Evolutionary conservation across 371 early-diverging fungal species (phyloP).

Genomic region (Vairimorpha necatrix): DNA sequence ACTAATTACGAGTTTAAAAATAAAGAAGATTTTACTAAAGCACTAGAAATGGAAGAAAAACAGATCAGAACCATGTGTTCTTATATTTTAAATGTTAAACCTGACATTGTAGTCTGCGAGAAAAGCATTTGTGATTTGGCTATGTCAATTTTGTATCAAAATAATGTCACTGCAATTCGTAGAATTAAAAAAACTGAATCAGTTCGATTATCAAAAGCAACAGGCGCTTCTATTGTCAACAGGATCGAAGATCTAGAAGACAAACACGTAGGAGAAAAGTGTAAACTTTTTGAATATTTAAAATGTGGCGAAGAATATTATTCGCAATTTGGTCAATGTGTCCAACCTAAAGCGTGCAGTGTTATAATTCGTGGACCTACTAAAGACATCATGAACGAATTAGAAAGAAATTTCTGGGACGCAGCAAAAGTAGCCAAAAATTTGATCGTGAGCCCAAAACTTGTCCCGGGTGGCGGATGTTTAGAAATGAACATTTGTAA

Average conservation of each 20-base stretch:
- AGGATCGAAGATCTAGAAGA: conserved; percentile 89
- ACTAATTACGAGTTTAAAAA: conserved; percentile 94
- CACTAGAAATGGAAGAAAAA: conserved; percentile 96
- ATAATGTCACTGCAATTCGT: conserved; percentile 90
- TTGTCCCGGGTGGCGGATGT: conserved; percentile 98
- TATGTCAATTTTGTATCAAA: conserved; percentile 47
- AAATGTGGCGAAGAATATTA: conserved; percentile 90
- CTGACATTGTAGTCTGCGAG: conserved; percentile 96
- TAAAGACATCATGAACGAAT: conserved; percentile 93
- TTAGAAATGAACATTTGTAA: conserved; percentile 87
- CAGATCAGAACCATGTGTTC: conserved; percentile 91
- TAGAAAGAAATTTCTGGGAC: conserved; percentile 98
- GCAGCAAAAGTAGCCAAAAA: conserved; percentile 97
- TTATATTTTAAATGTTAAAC: conserved; percentile 84
- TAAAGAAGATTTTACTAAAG: conserved; percentile 85
- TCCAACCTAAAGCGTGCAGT: conserved; percentile 94
- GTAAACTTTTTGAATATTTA: conserved; percentile 85
- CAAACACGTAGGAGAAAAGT: conserved; percentile 81
- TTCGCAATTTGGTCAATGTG: conserved; percentile 78
- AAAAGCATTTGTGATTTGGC: conserved; percentile 77
- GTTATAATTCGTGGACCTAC: conserved; percentile 92
- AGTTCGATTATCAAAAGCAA: conserved; percentile 91
- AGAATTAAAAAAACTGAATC: conserved; percentile 96
- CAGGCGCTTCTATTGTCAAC: conserved; percentile 92
- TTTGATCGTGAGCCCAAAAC: conserved; percentile 80